phyloP scores from a whole-genome alignment of 306 rosid genomes.

The Alnus rubra region DNA sequence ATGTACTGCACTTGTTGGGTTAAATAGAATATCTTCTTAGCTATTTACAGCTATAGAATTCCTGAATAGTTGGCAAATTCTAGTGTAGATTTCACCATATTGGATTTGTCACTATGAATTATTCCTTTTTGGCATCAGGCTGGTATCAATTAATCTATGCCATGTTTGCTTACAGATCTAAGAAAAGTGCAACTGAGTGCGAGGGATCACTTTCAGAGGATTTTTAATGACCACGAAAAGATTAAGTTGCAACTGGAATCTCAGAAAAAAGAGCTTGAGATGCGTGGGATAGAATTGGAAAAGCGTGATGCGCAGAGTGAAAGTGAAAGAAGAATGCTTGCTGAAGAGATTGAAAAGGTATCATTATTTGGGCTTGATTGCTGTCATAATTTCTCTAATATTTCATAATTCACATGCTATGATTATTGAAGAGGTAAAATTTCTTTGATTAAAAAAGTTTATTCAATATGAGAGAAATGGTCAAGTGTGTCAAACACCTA shows the following conservation, averaged over 20 bases:
- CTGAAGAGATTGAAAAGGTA: slow-evolving; percentile 84
- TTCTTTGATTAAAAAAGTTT: neutral
- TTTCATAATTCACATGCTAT: slow-evolving; percentile 21
- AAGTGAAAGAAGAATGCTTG: slow-evolving; percentile 73
- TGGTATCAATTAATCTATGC: slow-evolving; percentile 28
- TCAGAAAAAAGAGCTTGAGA: slow-evolving; percentile 75
- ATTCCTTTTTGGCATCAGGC: slow-evolving; percentile 18
- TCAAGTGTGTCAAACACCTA: neutral
- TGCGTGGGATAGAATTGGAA: slow-evolving; percentile 72
- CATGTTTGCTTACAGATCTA: slow-evolving; percentile 58
- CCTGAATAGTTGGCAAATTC: neutral
- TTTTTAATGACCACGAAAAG: slow-evolving; percentile 73
- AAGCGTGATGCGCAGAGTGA: slow-evolving; percentile 82
- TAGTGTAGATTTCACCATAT: slow-evolving; percentile 23
- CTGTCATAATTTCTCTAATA: slow-evolving; percentile 34
- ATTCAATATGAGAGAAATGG: neutral
- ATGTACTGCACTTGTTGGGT: slow-evolving; percentile 7
- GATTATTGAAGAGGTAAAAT: neutral
- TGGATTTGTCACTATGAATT: slow-evolving; percentile 18
- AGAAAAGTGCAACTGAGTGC: slow-evolving; percentile 82
- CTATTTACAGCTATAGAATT: slow-evolving; percentile 23
- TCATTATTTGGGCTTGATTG: slow-evolving; percentile 15
- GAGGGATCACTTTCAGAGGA: slow-evolving; percentile 80
- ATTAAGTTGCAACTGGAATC: slow-evolving; percentile 78
- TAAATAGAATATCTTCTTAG: neutral